Conservation (phyloP, 2,329 filamentous ascomycete genomes). For the Chrysoporthe austroafricana region DNA sequence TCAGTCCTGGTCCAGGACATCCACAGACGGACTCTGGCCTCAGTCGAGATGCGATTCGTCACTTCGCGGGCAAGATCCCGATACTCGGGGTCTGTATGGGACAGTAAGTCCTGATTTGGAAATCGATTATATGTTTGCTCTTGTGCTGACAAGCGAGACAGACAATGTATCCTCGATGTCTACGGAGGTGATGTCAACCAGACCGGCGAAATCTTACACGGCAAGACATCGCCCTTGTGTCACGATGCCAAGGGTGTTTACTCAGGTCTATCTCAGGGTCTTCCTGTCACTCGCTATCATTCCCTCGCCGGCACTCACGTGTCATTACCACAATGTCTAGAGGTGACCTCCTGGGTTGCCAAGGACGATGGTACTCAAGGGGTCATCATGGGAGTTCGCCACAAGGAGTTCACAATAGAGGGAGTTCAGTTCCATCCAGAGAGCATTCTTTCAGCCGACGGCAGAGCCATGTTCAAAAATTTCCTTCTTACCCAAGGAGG, state of each 20-base stretch:
- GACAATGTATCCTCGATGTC: slow-evolving; percentile 93
- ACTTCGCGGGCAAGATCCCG: slow-evolving; percentile 94
- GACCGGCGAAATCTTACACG: slow-evolving; percentile 94
- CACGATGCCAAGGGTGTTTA: slow-evolving; percentile 96
- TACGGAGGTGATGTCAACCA: slow-evolving; percentile 91
- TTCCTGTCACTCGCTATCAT: slow-evolving; percentile 94
- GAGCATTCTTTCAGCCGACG: slow-evolving; percentile 90
- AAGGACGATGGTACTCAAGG: slow-evolving; percentile 76
- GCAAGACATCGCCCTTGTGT: slow-evolving; percentile 88
- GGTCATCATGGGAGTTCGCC: slow-evolving; percentile 95
- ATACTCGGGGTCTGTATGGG: slow-evolving; percentile 99
- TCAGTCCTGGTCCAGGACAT: slow-evolving; percentile 94
- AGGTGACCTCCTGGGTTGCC: slow-evolving; percentile 88
- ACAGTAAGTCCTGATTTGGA: slow-evolving; percentile 63
- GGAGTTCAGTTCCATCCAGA: slow-evolving; percentile 98
- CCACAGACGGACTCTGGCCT: slow-evolving; percentile 89
- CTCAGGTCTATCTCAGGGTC: slow-evolving; percentile 73
- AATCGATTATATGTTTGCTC: slow-evolving; percentile 27
- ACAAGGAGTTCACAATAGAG: slow-evolving; percentile 89
- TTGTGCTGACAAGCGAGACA: slow-evolving; percentile 38
- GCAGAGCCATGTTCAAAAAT: slow-evolving; percentile 88
- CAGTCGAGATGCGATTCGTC: slow-evolving; percentile 85
- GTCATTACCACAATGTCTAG: slow-evolving; percentile 81
- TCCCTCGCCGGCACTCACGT: slow-evolving; percentile 91
- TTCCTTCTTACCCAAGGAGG: slow-evolving; percentile 87